Percentiles rank a stretch among this genome's conserved stretches.
Conservation (phyloP, 2,329 filamentous ascomycete genomes). For the Neofusicoccum umdonicola region DNA sequence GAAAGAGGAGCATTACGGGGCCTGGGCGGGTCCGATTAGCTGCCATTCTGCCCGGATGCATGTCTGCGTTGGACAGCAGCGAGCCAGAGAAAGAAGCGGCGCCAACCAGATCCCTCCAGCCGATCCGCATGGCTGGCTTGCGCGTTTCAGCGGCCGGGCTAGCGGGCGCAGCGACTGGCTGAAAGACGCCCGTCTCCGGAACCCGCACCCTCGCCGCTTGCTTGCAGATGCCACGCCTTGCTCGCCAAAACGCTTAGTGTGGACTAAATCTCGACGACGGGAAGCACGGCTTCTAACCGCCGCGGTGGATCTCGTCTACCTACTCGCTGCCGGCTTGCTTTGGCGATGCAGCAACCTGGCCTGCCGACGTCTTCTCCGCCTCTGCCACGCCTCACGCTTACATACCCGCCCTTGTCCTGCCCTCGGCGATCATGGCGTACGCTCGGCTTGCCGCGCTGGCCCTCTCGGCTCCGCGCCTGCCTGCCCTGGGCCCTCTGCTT, state of each 20-base stretch:
- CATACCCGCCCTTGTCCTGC: slow-evolving; percentile 1
- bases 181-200: neutral
- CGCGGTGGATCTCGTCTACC: slow-evolving; percentile 1
- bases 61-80: neutral
- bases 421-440: neutral
- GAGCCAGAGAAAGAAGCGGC: neutral
- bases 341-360: neutral
- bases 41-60: neutral
- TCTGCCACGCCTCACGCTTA: neutral
- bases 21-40: neutral
- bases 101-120: neutral
- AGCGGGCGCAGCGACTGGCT: slow-evolving; percentile 1
- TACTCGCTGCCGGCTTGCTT: neutral
- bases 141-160: slow-evolving; percentile 12
- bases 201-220: neutral
- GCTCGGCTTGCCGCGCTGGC: neutral
- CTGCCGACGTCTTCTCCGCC: neutral
- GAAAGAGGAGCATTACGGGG: neutral
- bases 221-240: neutral
- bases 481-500: neutral
- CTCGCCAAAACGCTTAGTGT: neutral
- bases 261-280: neutral
- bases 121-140: neutral
- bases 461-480: neutral
- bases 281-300: neutral